Evolutionary conservation across 23 red algal genomes (phyloP).

Genomic region (Cyanidiococcus yangmingshanensis): DNA sequence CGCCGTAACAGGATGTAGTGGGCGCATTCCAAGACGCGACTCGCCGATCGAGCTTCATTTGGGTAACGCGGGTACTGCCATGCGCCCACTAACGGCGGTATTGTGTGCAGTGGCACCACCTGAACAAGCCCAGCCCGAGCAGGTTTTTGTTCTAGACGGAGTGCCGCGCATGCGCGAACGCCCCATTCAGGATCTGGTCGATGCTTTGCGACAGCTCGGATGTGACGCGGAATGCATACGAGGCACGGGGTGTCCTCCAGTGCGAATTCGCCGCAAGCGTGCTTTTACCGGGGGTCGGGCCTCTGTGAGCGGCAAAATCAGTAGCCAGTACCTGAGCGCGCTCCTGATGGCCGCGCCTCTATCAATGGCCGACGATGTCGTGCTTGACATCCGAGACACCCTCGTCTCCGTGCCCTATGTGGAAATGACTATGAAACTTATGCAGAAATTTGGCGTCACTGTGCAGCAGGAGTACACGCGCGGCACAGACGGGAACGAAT

Average conservation of each 20-base stretch:
- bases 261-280: slow-evolving; percentile 30
- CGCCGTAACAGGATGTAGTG: neutral
- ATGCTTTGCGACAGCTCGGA: slow-evolving; percentile 71
- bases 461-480: slow-evolving; percentile 49
- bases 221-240: slow-evolving; percentile 47
- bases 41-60: slow-evolving; percentile 45
- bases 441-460: slow-evolving; percentile 69
- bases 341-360: slow-evolving; percentile 88
- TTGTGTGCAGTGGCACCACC: slow-evolving; percentile 30
- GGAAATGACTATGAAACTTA: slow-evolving; percentile 88
- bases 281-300: slow-evolving; percentile 59
- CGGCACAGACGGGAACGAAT: neutral
- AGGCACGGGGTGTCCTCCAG: slow-evolving; percentile 88
- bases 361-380: slow-evolving; percentile 42
- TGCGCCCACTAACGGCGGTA: slow-evolving; percentile 87
- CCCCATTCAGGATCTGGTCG: slow-evolving; percentile 78
- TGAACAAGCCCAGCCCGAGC: neutral
- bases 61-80: slow-evolving; percentile 96
- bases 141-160: slow-evolving; percentile 68
- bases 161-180: slow-evolving; percentile 81
- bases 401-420: slow-evolving; percentile 90
- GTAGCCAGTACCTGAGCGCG: slow-evolving; percentile 74
- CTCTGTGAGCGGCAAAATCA: slow-evolving; percentile 75
- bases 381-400: slow-evolving; percentile 56
- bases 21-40: neutral